phyloP scores from a whole-genome alignment of 768 basidiomycete species.

The Amanita fuliginea region DNA sequence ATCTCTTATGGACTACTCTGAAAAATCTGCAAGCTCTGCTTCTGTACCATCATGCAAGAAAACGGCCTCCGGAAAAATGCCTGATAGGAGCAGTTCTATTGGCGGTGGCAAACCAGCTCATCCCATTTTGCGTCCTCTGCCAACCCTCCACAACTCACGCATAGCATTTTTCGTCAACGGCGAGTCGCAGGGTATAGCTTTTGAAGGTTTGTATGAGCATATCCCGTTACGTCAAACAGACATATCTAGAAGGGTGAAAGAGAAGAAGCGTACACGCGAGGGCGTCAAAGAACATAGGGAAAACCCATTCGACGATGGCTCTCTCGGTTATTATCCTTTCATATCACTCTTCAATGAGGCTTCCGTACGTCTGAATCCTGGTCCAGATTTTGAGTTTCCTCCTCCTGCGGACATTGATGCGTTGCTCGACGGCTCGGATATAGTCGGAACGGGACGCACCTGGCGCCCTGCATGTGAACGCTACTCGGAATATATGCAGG shows the following conservation, averaged over 20 bases:
- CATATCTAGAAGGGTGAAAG: slow-evolving; percentile 51
- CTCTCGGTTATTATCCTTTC: slow-evolving; percentile 92
- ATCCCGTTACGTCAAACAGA: slow-evolving; percentile 64
- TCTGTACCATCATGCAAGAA: slow-evolving; percentile 60
- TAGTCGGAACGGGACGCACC: slow-evolving; percentile 25
- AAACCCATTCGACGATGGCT: slow-evolving; percentile 89
- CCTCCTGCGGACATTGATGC: slow-evolving; percentile 74
- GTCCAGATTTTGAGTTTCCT: slow-evolving; percentile 74
- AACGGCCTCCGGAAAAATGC: slow-evolving; percentile 56
- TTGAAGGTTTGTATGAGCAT: slow-evolving; percentile 83
- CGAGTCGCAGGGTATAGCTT: slow-evolving; percentile 72
- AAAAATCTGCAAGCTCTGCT: slow-evolving; percentile 42
- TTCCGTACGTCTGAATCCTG: slow-evolving; percentile 75
- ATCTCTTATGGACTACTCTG: slow-evolving; percentile 69
- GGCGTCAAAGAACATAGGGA: slow-evolving; percentile 68
- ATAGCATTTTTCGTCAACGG: slow-evolving; percentile 94
- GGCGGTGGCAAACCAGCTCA: slow-evolving; percentile 24
- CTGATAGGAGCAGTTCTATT: slow-evolving; percentile 40
- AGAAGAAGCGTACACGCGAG: slow-evolving; percentile 51
- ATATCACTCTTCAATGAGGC: slow-evolving; percentile 90
- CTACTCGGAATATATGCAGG: slow-evolving; percentile 74
- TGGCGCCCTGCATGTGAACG: slow-evolving; percentile 83
- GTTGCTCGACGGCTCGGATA: slow-evolving; percentile 29
- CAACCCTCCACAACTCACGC: slow-evolving; percentile 57
- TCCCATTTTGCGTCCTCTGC: slow-evolving; percentile 49